These are phyloP conservation scores for Rossbeevera mucosa DNA, from an alignment of 768 basidiomycete species.

Conservation along the genomic window DNA sequence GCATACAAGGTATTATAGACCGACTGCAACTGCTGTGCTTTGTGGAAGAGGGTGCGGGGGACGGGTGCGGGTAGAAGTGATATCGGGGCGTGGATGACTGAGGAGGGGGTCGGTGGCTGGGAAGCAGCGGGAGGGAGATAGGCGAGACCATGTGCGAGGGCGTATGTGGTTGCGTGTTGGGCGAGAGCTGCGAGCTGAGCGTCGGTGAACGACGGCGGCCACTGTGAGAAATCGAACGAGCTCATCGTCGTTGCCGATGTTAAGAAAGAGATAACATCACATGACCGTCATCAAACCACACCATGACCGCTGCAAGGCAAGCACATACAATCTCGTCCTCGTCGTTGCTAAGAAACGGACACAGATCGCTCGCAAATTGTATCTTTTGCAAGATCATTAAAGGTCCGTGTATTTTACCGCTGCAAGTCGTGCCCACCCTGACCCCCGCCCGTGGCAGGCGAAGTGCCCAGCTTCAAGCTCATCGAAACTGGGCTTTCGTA, in stretches of 20 bases:
- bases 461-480: conserved; percentile 87
- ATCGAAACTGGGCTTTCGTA: conserved; percentile 70
- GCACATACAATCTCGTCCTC: background rate
- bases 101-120: conserved; percentile 51
- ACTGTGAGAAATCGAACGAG: conserved; percentile 48
- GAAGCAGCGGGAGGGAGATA: conserved; percentile 59
- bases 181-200: conserved; percentile 57
- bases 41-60: conserved; percentile 64
- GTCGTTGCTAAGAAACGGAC: background rate
- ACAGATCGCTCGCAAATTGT: conserved; percentile 59
- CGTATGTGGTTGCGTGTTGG: conserved; percentile 70
- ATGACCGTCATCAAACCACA: background rate
- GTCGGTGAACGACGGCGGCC: conserved; percentile 71
- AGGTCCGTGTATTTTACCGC: conserved; percentile 41
- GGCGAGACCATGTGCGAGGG: conserved; percentile 79
- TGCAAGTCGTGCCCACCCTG: background rate
- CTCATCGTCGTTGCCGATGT: conserved; percentile 19
- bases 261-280: conserved; percentile 4
- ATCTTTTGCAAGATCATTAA: conserved; percentile 96
- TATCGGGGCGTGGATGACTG: conserved; percentile 88
- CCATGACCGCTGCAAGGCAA: conserved; percentile 22
- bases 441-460: conserved; percentile 49
- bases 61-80: conserved; percentile 86
- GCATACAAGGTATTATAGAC: conserved; percentile 85
- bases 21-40: conserved; percentile 63